Evolutionary conservation across 768 basidiomycete genomes (phyloP), one percentile per base, ranked within the genome.

Genomic region (Boletus eberwhitei): DNA sequence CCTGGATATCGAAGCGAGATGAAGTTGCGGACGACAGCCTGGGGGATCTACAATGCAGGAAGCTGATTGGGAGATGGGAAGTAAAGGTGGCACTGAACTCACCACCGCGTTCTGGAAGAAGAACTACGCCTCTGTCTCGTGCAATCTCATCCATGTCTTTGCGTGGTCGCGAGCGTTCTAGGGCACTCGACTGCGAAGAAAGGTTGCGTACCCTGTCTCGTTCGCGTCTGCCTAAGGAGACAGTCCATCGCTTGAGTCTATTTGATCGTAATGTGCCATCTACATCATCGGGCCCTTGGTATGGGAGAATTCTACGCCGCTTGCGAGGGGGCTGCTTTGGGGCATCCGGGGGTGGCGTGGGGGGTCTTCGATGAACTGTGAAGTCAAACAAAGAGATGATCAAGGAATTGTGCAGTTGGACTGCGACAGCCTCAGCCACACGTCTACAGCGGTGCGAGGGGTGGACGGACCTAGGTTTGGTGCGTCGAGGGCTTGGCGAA

Each of bases 371-470:
- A 60, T 86, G 82, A 0, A 83, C 82, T 2, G 88, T 88, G 22
- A 87, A 86, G 69, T 90, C 89, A 58, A 92, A 89, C 16, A 93
- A 71, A 2, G 90, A 90, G 31, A 92, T 90, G 35, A 93, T 84
- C 32, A 93, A 77, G 12, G 90, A 84, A 69, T 93, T 93, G 66
- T 93, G 90, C 2, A 91, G 73, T 69, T 90, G 88, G 29, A 90
- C 87, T 86, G 57, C n/a, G 40, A 11, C 53, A 32, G 26, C 24
- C 53, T 66, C 22, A 64, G 63, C 29, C 13, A n/a, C 17, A 12
- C 12, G 39, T 31, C 16, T 36, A 43, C 19, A 19, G 24, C 8
- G 26, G 16, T 19, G 48, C 26, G 44, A 41, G 21, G 19, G 44
- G 29, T 9, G n/a, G 38, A 68, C 64, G 19, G 35, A 77, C 79